These are phyloP conservation scores for Yamadazyma spencermartinsiae DNA, from an alignment of 1,139 yeast species.

Conservation along the genomic window DNA sequence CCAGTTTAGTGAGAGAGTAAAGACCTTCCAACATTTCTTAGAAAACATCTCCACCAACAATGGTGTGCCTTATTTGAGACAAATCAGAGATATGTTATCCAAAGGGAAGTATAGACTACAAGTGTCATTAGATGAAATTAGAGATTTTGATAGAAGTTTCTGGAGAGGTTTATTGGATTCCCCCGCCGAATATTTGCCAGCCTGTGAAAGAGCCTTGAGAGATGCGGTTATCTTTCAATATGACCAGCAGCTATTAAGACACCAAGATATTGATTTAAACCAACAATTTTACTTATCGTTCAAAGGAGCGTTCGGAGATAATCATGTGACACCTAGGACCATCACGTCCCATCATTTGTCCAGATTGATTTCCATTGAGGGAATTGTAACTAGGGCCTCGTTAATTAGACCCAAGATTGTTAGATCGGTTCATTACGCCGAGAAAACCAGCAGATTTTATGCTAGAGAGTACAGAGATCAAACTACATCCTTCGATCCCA, in stretches of 20 bases:
- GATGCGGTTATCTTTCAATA: conserved; percentile 74
- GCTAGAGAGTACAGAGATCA: conserved; percentile 93
- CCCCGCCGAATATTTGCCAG: conserved; percentile 88
- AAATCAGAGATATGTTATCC: conserved; percentile 69
- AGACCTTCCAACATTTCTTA: conserved; percentile 86
- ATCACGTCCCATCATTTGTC: conserved; percentile 76
- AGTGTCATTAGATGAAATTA: conserved; percentile 80
- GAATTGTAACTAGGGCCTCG: conserved; percentile 93
- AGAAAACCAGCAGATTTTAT: conserved; percentile 77
- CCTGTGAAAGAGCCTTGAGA: conserved; percentile 83
- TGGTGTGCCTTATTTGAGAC: conserved; percentile 63
- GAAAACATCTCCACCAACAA: conserved; percentile 47
- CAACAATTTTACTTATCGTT: conserved; percentile 78
- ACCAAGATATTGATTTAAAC: conserved; percentile 53
- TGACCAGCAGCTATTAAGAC: conserved; percentile 54
- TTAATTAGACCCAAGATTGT: conserved; percentile 89
- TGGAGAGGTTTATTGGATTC: conserved; percentile 75
- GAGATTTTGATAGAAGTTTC: conserved; percentile 77
- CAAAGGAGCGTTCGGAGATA: conserved; percentile 90
- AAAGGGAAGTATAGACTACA: conserved; percentile 66
- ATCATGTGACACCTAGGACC: conserved; percentile 85
- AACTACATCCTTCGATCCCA: conserved; percentile 86
- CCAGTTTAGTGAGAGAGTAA: conserved; percentile 74
- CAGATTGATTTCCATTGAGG: conserved; percentile 85
- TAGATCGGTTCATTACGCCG: conserved; percentile 93